Conservation (phyloP, 495 filamentous ascomycete genomes). For the Parmelia sp. region DNA sequence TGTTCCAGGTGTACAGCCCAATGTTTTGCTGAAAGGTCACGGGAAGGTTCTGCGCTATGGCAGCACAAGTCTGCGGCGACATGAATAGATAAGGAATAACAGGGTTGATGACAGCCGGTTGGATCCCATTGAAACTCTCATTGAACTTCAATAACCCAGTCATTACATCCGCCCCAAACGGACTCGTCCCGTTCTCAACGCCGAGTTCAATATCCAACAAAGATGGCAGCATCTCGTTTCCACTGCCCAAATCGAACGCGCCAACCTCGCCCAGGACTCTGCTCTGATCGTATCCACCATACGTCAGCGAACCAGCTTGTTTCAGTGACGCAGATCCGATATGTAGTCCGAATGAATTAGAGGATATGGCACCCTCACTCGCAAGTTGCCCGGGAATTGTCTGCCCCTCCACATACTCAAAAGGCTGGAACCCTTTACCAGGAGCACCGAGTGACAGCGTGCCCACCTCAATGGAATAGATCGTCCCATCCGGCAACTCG, state of each 20-base stretch:
- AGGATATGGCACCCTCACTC: constrained; percentile 29
- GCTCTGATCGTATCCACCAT: constrained; percentile 49
- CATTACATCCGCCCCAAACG: constrained; percentile 26
- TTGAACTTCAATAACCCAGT: constrained; percentile 35
- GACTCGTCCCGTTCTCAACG: constrained; percentile 39
- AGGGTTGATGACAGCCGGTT: constrained; percentile 33
- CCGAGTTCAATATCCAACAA: constrained; percentile 41
- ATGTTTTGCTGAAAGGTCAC: constrained; percentile 35
- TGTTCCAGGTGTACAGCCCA: constrained; percentile 51
- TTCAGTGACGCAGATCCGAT: constrained; percentile 41
- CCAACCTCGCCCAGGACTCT: constrained; percentile 32
- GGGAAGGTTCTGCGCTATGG: constrained; percentile 41
- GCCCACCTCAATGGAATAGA: constrained; percentile 13
- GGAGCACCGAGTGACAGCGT: constrained; percentile 15
- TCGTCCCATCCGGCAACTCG: constrained; percentile 14
- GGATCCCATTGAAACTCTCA: constrained; percentile 26
- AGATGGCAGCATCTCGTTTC: constrained; percentile 24
- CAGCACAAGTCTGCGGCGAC: constrained; percentile 45
- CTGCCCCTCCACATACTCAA: neutral
- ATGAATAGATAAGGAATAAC: constrained; percentile 45
- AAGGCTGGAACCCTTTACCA: neutral
- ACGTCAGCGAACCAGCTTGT: constrained; percentile 40
- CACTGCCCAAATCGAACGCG: constrained; percentile 3
- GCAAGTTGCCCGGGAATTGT: constrained; percentile 10
- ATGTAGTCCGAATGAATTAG: constrained; percentile 49